Percentiles rank a stretch among this genome's conserved stretches.
These are phyloP conservation scores for Rhizophora apiculata DNA, from an alignment of 345 rosid genomes.

Conservation along the genomic window DNA sequence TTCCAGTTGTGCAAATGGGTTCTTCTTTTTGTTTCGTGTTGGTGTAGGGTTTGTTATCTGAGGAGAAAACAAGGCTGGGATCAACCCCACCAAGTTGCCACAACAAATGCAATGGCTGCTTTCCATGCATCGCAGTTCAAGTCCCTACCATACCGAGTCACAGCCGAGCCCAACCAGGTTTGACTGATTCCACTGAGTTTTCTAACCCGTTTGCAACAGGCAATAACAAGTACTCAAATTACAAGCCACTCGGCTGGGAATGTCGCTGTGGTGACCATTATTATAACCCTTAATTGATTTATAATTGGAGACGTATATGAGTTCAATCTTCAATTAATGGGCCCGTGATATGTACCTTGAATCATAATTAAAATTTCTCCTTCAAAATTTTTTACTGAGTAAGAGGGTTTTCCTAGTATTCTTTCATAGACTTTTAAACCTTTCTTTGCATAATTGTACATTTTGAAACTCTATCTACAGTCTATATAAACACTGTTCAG, in stretches of 20 bases:
- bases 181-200: constrained; percentile 15
- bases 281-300: constrained; percentile 54
- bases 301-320: not conserved
- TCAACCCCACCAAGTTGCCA: constrained; percentile 90
- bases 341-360: not conserved
- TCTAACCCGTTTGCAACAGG: constrained; percentile 35
- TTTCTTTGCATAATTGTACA: not conserved
- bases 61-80: constrained; percentile 76
- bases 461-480: not conserved
- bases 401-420: not conserved
- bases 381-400: not conserved
- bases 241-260: constrained; percentile 95
- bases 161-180: constrained; percentile 17
- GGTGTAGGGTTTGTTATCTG: constrained; percentile 42
- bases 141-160: constrained; percentile 54
- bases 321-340: not conserved
- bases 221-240: constrained; percentile 62
- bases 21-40: not conserved
- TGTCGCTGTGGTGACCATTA: constrained; percentile 68
- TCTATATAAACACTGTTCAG: not conserved
- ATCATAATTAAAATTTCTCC: not conserved
- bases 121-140: constrained; percentile 88
- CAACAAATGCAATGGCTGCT: constrained; percentile 79
- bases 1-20: not conserved
- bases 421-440: not conserved